These are phyloP conservation scores for Cryptococcus neoformans DNA, from an alignment of 1,284 basidiomycete species.

Conservation along the genomic window DNA sequence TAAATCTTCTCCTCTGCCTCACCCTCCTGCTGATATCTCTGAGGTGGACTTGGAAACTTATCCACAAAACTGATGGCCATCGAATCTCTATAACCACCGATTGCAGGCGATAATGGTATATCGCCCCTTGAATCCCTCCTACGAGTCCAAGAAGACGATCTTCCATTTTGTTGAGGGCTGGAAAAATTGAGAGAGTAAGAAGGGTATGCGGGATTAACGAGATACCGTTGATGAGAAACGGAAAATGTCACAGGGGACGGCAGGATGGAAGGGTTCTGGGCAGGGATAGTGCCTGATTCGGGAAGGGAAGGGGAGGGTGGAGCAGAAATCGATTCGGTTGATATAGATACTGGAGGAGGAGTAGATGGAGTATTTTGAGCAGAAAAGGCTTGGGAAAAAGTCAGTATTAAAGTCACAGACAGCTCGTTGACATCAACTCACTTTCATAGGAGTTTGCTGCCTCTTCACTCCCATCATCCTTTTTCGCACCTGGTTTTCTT, in stretches of 20 bases:
- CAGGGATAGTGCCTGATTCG: neutral
- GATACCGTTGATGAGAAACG: neutral
- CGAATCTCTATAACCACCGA: conserved; percentile 11
- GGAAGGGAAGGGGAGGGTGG: neutral
- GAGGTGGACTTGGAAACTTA: conserved; percentile 24
- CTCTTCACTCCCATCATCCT: neutral
- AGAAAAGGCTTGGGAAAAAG: no score
- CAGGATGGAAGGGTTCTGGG: neutral
- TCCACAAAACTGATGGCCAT: conserved; percentile 26
- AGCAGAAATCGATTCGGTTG: neutral
- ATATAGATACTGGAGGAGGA: neutral
- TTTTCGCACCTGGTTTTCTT: no score
- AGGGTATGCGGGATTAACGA: neutral
- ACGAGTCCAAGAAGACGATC: neutral
- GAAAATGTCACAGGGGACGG: conserved; percentile 1
- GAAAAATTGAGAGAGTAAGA: neutral
- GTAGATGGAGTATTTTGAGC: neutral
- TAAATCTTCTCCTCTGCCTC: neutral
- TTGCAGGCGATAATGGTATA: neutral
- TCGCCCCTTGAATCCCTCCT: neutral
- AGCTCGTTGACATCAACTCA: neutral
- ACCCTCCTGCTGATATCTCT: neutral
- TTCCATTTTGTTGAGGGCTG: neutral
- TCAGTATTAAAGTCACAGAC: no score
- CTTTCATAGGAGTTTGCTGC: neutral